Percentiles rank a stretch among this genome's conserved stretches.
Conservation (phyloP, 148 eudicot species). For the Fagopyrum esculentum region DNA sequence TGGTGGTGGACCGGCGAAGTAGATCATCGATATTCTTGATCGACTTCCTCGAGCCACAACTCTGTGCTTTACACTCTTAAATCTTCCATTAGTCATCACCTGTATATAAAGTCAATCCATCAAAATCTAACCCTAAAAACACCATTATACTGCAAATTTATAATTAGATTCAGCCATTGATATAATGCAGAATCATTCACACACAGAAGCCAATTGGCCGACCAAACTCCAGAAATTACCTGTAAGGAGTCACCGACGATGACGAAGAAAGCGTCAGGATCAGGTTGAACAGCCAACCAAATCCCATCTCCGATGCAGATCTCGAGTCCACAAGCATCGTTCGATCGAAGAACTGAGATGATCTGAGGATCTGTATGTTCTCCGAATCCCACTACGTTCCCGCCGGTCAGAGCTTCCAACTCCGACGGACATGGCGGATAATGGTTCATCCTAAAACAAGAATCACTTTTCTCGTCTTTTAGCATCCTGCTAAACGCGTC, state of each 20-base stretch:
- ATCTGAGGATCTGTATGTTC: slow-evolving; percentile 82
- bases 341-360: slow-evolving; percentile 54
- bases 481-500: slow-evolving; percentile 35
- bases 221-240: slow-evolving; percentile 7
- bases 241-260: slow-evolving; percentile 39
- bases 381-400: slow-evolving; percentile 50
- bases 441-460: slow-evolving; percentile 44
- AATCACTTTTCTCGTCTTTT: slow-evolving; percentile 43
- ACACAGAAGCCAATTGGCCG: not conserved
- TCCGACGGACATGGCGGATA: slow-evolving; percentile 58
- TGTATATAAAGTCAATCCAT: slow-evolving; percentile 15
- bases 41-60: slow-evolving; percentile 38
- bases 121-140: too few relatives aligned
- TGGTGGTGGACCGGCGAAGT: slow-evolving; percentile 62
- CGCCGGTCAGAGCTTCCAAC: slow-evolving; percentile 18
- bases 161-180: too few relatives aligned
- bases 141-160: too few relatives aligned
- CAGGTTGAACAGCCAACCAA: slow-evolving; percentile 47
- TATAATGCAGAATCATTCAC: too few relatives aligned
- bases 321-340: slow-evolving; percentile 41
- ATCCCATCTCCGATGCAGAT: slow-evolving; percentile 35
- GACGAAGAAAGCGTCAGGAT: slow-evolving; percentile 35
- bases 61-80: slow-evolving; percentile 66
- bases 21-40: slow-evolving; percentile 68
- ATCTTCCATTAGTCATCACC: slow-evolving; percentile 83